Percentiles rank a stretch among this genome's conserved stretches.
Evolutionary conservation across 176 grass and related monocot species (phyloP).

Genomic region (Ensete ventricosum): DNA sequence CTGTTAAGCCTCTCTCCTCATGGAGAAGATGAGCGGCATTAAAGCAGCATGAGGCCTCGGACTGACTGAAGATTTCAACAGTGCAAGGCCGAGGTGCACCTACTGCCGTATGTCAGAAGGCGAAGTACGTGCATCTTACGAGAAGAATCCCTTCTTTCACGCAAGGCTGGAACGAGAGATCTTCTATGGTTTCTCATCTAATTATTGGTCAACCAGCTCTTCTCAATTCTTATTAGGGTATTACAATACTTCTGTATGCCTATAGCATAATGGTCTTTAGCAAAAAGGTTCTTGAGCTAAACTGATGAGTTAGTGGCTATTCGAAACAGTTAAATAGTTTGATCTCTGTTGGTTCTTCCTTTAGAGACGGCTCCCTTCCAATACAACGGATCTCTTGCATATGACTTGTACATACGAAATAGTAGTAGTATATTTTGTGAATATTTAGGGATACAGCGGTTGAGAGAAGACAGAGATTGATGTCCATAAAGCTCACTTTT

Average conservation of each 20-base stretch:
- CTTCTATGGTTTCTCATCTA: constrained; percentile 4
- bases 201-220: not conserved
- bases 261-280: too few species aligned
- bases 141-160: constrained; percentile 59
- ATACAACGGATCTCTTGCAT: not conserved
- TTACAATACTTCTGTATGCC: too few species aligned
- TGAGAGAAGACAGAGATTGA: not conserved
- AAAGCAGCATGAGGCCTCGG: constrained; percentile 3
- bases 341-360: not conserved
- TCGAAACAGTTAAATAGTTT: not conserved
- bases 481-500: constrained; percentile 6
- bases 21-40: constrained; percentile 28
- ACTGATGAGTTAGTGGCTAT: not conserved
- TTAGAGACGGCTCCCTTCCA: not conserved
- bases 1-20: constrained; percentile 35
- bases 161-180: constrained; percentile 65
- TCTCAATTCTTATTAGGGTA: too few species aligned
- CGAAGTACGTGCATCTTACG: constrained; percentile 52
- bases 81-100: constrained; percentile 49
- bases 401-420: not conserved
- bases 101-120: constrained; percentile 85
- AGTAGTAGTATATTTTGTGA: not conserved
- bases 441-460: not conserved
- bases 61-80: constrained; percentile 28
- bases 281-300: too few species aligned